Evolutionary conservation across 2,329 filamentous ascomycete species (phyloP).

Genomic region (Hymenoscyphus scutula): DNA sequence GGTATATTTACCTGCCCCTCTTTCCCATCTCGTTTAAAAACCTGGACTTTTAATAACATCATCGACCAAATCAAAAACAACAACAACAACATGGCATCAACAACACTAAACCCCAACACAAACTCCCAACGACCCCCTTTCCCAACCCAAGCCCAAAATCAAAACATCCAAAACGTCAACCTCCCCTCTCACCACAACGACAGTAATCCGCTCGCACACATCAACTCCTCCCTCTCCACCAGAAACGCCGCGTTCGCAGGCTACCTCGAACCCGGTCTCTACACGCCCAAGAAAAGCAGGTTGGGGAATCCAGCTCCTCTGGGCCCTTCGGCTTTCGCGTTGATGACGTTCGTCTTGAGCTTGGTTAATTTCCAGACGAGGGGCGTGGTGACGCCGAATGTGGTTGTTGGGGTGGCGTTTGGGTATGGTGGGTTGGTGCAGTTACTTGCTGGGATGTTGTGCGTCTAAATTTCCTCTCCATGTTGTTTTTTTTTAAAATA

Average conservation of each 20-base stretch:
- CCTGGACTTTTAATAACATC: too few species aligned
- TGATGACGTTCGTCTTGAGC: constrained; percentile 61
- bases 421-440: constrained; percentile 68
- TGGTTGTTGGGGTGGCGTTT: constrained; percentile 56
- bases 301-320: constrained; percentile 61
- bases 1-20: not conserved
- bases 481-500: too few species aligned
- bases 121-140: not conserved
- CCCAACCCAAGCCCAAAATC: not conserved
- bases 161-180: not conserved
- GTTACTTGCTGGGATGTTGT: constrained; percentile 67
- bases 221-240: constrained; percentile 42
- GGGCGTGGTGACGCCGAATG: constrained; percentile 46
- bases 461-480: too few species aligned
- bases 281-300: constrained; percentile 50
- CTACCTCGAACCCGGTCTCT: constrained; percentile 59
- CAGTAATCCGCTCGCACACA: constrained; percentile 47
- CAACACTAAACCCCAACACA: not conserved
- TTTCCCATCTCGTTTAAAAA: too few species aligned
- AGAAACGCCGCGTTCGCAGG: constrained; percentile 54
- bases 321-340: constrained; percentile 58
- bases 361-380: constrained; percentile 55
- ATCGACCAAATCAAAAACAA: too few species aligned
- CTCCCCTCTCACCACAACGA: constrained; percentile 1
- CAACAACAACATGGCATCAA: not conserved